Percentiles rank a stretch among this genome's conserved stretches.
These are phyloP conservation scores for Anthoceros angustus DNA, from an alignment of 225 moss, liverwort and hornwort genomes.

Conservation along the genomic window DNA sequence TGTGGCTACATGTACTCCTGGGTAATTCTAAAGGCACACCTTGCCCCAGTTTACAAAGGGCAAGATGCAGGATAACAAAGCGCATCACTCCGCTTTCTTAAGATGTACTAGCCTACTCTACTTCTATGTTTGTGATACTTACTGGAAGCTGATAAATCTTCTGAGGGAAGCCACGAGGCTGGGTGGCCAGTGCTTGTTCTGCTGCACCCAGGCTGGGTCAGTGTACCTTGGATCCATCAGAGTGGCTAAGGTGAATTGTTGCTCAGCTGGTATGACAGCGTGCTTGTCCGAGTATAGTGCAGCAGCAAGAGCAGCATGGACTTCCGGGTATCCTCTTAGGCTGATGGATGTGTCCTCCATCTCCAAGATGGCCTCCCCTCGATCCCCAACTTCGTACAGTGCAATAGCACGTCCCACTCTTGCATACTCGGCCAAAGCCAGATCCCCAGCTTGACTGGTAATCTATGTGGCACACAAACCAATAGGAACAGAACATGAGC, in stretches of 20 bases:
- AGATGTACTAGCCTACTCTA: neutral
- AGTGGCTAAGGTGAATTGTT: slow-evolving; percentile 40
- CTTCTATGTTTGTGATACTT: neutral
- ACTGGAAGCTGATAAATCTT: slow-evolving; percentile 28
- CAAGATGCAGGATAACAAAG: too few species aligned
- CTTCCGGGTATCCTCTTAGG: slow-evolving; percentile 42
- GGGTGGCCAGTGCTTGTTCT: slow-evolving; percentile 36
- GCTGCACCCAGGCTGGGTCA: slow-evolving; percentile 27
- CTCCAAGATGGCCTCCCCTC: slow-evolving; percentile 30
- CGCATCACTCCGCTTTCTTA: neutral
- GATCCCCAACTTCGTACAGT: slow-evolving; percentile 35
- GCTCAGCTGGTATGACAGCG: slow-evolving; percentile 28
- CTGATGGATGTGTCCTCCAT: slow-evolving; percentile 39
- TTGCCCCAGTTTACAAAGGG: too few species aligned
- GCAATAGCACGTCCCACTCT: slow-evolving; percentile 39
- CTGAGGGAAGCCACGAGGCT: slow-evolving; percentile 29
- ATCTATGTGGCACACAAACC: slow-evolving; percentile 9
- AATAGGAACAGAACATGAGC: neutral
- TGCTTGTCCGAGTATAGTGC: slow-evolving; percentile 36
- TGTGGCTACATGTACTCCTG: too few species aligned
- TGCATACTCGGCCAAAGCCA: slow-evolving; percentile 41
- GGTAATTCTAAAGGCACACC: too few species aligned
- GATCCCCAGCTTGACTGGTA: slow-evolving; percentile 26
- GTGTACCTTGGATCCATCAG: slow-evolving; percentile 37
- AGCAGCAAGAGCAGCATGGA: slow-evolving; percentile 38